Percentiles rank a stretch among this genome's conserved stretches.
These are phyloP conservation scores for Helotiales sp. DNA, from an alignment of 2,329 filamentous ascomycete genomes.

Conservation along the genomic window DNA sequence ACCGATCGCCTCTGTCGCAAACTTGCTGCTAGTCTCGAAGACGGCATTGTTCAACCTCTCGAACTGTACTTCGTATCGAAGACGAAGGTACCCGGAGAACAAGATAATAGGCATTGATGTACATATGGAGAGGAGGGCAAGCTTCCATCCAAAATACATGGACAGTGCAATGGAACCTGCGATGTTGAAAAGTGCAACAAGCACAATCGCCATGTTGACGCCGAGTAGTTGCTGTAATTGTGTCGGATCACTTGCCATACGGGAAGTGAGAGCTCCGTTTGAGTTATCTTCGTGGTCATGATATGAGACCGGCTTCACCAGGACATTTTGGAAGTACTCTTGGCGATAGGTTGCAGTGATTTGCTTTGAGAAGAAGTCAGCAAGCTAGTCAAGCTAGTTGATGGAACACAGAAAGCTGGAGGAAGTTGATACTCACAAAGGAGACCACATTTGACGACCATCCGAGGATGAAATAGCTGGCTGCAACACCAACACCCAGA, in stretches of 20 bases:
- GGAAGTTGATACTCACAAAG: slow-evolving; percentile 31
- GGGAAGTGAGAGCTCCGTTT: slow-evolving; percentile 45
- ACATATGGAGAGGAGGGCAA: slow-evolving; percentile 65
- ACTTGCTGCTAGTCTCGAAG: slow-evolving; percentile 70
- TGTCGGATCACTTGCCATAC: slow-evolving; percentile 46
- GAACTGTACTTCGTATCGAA: slow-evolving; percentile 81
- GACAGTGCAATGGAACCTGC: slow-evolving; percentile 63
- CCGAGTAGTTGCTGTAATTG: slow-evolving; percentile 49
- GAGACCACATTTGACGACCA: slow-evolving; percentile 39
- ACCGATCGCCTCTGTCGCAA: slow-evolving; percentile 86
- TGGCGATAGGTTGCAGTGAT: slow-evolving; percentile 38
- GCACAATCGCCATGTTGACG: slow-evolving; percentile 50
- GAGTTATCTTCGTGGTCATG: slow-evolving; percentile 45
- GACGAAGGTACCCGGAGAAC: slow-evolving; percentile 44
- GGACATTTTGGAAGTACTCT: slow-evolving; percentile 44
- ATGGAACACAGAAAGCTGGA: not conserved
- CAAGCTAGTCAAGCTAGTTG: too few species aligned
- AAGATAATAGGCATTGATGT: slow-evolving; percentile 53
- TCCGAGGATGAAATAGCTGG: slow-evolving; percentile 33
- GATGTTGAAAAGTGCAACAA: slow-evolving; percentile 64
- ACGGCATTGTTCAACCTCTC: slow-evolving; percentile 56
- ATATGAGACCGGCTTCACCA: slow-evolving; percentile 41
- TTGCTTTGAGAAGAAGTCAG: slow-evolving; percentile 23
- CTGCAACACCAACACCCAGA: slow-evolving; percentile 41
- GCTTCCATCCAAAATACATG: slow-evolving; percentile 73